Conservation (phyloP, 1,284 basidiomycete genomes). For the Pascua guehoae region DNA sequence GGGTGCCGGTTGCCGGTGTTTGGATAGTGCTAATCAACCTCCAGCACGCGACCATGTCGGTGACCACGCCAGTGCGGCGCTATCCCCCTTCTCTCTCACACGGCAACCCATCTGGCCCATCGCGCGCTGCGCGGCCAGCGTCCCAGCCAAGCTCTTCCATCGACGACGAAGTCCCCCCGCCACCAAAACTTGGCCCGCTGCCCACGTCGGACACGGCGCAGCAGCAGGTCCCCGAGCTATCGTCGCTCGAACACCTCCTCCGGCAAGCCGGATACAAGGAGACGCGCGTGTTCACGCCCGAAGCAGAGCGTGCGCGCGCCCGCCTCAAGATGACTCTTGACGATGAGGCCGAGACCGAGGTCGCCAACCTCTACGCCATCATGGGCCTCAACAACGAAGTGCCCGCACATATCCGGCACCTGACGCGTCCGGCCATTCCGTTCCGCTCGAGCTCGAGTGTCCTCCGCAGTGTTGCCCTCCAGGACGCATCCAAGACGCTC, state of each 20-base stretch:
- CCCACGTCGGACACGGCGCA: background rate
- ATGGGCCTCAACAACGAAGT: slow-evolving; percentile 26
- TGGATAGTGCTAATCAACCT: too few species aligned
- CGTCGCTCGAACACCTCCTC: slow-evolving; percentile 74
- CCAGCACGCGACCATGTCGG: too few species aligned
- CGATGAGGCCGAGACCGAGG: slow-evolving; percentile 32
- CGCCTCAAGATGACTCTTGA: slow-evolving; percentile 31
- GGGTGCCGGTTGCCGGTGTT: too few species aligned
- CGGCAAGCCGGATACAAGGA: slow-evolving; percentile 84
- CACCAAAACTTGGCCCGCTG: slow-evolving; percentile 11
- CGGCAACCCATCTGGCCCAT: slow-evolving; percentile 19
- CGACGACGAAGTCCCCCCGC: slow-evolving; percentile 24
- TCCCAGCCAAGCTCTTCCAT: slow-evolving; percentile 16
- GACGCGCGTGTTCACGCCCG: slow-evolving; percentile 78
- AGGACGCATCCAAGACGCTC: slow-evolving; percentile 10
- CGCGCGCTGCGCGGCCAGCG: slow-evolving; percentile 10
- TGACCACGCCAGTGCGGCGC: slow-evolving; percentile 6
- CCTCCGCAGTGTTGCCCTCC: slow-evolving; percentile 16
- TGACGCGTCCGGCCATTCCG: slow-evolving; percentile 11
- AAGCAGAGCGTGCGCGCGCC: slow-evolving; percentile 57
- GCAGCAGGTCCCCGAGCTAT: slow-evolving; percentile 32
- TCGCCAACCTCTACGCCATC: slow-evolving; percentile 32
- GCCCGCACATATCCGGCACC: slow-evolving; percentile 12
- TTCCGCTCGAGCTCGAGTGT: slow-evolving; percentile 18
- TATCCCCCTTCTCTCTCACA: slow-evolving; percentile 23